These are phyloP conservation scores for Acanthamoeba royreba DNA, from an alignment of 208 protist species.

Conservation along the genomic window DNA sequence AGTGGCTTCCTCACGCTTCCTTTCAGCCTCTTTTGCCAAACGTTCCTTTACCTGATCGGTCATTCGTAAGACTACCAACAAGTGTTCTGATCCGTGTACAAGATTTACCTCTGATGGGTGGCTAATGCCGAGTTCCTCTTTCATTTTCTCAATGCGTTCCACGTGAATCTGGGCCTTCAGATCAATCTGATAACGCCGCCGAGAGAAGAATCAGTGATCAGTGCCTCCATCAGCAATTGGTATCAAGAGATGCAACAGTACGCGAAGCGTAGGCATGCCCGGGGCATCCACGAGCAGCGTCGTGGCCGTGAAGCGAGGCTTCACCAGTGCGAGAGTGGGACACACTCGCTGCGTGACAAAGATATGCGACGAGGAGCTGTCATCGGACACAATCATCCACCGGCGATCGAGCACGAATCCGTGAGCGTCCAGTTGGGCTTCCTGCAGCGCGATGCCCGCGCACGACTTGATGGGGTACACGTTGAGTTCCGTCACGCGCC, in stretches of 20 bases:
- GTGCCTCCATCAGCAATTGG: background rate
- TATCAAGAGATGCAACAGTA: background rate
- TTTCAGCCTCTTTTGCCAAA: background rate
- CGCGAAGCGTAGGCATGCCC: background rate
- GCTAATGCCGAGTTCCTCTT: background rate
- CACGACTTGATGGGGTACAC: constrained; percentile 31
- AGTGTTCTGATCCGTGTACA: too few species aligned
- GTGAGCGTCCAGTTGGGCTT: background rate
- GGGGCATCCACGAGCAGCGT: background rate
- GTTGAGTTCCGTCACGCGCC: background rate
- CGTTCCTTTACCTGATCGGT: background rate
- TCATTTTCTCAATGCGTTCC: background rate
- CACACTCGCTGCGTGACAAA: background rate
- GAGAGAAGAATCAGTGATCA: background rate
- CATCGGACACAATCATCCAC: background rate
- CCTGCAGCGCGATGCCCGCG: background rate
- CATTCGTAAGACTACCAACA: too few species aligned
- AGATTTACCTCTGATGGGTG: background rate
- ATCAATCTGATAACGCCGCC: background rate
- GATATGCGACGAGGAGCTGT: background rate
- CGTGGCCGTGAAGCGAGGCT: background rate
- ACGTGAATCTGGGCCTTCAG: background rate
- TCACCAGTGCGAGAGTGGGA: background rate
- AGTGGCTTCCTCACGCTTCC: background rate
- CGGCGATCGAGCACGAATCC: background rate